These are phyloP conservation scores for Didymellaceae sp. DNA, from an alignment of 2,329 filamentous ascomycete genomes.

Conservation along the genomic window DNA sequence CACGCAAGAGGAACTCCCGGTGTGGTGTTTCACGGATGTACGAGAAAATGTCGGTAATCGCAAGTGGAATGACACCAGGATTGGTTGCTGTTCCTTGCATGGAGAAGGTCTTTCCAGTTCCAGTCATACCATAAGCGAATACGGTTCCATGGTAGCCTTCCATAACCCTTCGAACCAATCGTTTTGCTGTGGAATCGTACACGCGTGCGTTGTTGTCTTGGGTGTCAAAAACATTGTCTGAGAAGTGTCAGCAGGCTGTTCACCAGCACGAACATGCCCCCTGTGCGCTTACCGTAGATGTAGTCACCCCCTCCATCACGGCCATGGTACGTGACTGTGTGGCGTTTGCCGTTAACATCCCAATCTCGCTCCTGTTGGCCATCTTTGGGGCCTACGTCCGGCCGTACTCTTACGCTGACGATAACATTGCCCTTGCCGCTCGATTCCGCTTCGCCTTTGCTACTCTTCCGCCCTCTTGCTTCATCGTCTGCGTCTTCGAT, in stretches of 20 bases:
- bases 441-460: conserved; percentile 37
- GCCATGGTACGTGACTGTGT: conserved; percentile 81
- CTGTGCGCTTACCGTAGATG: conserved; percentile 74
- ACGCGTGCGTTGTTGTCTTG: conserved; percentile 94
- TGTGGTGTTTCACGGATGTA: conserved; percentile 97
- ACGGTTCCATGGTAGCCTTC: conserved; percentile 98
- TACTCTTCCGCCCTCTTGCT: conserved; percentile 56
- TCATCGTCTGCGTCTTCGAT: conserved; percentile 80
- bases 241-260: conserved; percentile 22
- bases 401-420: conserved; percentile 91
- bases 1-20: conserved; percentile 89
- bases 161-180: conserved; percentile 94
- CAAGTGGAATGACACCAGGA: conserved; percentile 93
- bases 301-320: conserved; percentile 89
- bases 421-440: conserved; percentile 79
- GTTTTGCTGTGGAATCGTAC: conserved; percentile 92
- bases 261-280: conserved; percentile 6
- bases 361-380: conserved; percentile 80
- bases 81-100: conserved; percentile 98
- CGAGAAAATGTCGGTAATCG: conserved; percentile 98
- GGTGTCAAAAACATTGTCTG: conserved; percentile 95
- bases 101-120: conserved; percentile 97
- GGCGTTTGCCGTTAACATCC: conserved; percentile 85
- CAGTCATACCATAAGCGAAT: conserved; percentile 98
- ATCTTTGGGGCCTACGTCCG: conserved; percentile 72